phyloP scores from a whole-genome alignment of 2,329 filamentous ascomycete species.

The Rutstroemia sp. region DNA sequence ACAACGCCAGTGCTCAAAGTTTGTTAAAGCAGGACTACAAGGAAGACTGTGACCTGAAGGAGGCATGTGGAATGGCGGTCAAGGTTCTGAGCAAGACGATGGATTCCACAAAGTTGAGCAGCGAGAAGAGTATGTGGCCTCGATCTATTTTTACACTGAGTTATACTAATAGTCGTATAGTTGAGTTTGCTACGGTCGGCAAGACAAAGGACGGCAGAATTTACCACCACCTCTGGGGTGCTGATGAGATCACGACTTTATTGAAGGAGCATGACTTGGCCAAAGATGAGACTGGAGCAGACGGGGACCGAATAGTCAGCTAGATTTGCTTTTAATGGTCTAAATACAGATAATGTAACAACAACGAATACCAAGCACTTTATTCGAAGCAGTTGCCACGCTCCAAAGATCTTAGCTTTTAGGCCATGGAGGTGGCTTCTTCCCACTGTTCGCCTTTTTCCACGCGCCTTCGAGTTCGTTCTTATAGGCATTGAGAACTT shows the following conservation, averaged over 20 bases:
- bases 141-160: neutral
- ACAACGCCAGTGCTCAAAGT: slow-evolving; percentile 96
- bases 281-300: slow-evolving; percentile 56
- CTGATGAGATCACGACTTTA: slow-evolving; percentile 90
- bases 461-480: neutral
- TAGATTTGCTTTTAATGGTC: slow-evolving; percentile 17
- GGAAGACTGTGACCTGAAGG: slow-evolving; percentile 92
- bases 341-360: slow-evolving; percentile 22
- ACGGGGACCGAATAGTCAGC: slow-evolving; percentile 27
- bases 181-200: slow-evolving; percentile 97
- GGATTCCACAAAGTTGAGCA: slow-evolving; percentile 98
- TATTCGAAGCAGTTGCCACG: neutral
- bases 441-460: neutral
- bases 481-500: neutral
- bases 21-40: slow-evolving; percentile 99
- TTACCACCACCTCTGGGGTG: slow-evolving; percentile 96
- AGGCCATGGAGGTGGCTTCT: neutral
- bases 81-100: slow-evolving; percentile 99
- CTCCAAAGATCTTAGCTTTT: neutral
- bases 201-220: slow-evolving; percentile 93
- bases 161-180: slow-evolving; percentile 38
- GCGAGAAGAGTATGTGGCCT: slow-evolving; percentile 81
- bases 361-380: slow-evolving; percentile 15
- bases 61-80: slow-evolving; percentile 94
- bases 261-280: slow-evolving; percentile 93